Conservation (phyloP, 2,329 filamentous ascomycete genomes). For the Trichoderma sp. region DNA sequence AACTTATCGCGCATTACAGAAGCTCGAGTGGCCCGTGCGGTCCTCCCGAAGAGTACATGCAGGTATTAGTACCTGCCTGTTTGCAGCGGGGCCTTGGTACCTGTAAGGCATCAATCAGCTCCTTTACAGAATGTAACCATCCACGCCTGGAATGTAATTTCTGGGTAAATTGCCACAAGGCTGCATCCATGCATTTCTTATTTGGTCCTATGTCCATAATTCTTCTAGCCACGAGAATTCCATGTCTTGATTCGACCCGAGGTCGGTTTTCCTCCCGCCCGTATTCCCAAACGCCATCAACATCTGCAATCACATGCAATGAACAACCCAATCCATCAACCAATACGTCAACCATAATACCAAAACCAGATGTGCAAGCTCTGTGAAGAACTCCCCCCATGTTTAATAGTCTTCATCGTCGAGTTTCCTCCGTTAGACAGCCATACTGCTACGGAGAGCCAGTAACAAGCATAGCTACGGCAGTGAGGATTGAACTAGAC, state of each 20-base stretch:
- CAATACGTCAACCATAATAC: background rate
- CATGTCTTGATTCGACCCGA: background rate
- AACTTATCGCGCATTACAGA: slow-evolving; percentile 3
- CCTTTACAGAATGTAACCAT: background rate
- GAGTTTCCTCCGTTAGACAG: background rate
- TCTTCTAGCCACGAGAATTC: background rate
- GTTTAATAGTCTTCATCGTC: background rate
- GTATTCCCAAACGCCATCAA: slow-evolving; percentile 5
- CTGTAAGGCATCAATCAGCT: background rate
- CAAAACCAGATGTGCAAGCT: background rate
- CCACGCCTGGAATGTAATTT: background rate
- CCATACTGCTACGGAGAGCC: background rate
- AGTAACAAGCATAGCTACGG: background rate
- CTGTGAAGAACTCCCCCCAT: background rate
- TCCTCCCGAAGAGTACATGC: background rate
- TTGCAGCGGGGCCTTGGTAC: background rate
- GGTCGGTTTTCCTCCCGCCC: background rate
- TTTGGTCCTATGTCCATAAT: background rate
- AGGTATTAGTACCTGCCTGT: too few species aligned
- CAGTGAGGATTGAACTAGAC: background rate
- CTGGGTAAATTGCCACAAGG: background rate
- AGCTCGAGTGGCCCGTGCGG: slow-evolving; percentile 10
- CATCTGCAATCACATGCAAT: background rate
- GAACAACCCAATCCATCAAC: background rate
- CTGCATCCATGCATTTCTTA: background rate